A percentile compares a stretch with the other conserved stretches of the same genome.
Conservation (phyloP, 768 basidiomycete genomes). For the Kwoniella bestiolae region DNA sequence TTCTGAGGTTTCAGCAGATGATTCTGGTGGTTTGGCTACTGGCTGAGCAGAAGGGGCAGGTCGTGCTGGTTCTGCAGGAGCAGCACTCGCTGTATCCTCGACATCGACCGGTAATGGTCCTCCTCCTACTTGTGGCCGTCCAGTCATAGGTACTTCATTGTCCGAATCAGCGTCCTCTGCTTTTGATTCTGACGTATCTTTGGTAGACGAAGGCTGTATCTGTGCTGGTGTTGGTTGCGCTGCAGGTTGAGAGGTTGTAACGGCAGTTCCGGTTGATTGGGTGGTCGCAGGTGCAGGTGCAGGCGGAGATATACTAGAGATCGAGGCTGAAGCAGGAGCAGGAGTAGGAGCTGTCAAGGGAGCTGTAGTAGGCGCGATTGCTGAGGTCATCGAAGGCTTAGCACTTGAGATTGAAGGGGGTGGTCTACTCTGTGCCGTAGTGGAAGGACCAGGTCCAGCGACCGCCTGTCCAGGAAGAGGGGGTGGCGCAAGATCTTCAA, state of each 20-base stretch:
- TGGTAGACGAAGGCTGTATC: neutral
- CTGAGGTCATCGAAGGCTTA: neutral
- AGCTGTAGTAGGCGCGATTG: constrained; percentile 1
- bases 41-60: too few species aligned
- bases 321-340: neutral
- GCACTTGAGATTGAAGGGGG: neutral
- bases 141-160: constrained; percentile 38
- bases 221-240: neutral
- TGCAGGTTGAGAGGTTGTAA: neutral
- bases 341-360: constrained; percentile 1
- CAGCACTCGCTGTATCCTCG: too few species aligned
- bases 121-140: constrained; percentile 47
- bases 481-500: constrained; percentile 23
- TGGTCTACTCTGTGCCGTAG: constrained; percentile 3
- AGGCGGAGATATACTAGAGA: neutral
- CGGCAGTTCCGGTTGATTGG: constrained; percentile 1
- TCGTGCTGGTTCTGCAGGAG: too few species aligned
- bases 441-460: constrained; percentile 4
- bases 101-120: constrained; percentile 27
- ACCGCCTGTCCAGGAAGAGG: neutral
- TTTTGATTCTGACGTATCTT: neutral
- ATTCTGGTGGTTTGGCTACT: too few species aligned
- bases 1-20: too few species aligned
- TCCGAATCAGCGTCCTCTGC: constrained; percentile 28
- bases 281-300: neutral